Evolutionary conservation across 495 filamentous ascomycete species (phyloP), one percentile per base, ranked within the genome.

Genomic region (Penicillium coffeae): DNA sequence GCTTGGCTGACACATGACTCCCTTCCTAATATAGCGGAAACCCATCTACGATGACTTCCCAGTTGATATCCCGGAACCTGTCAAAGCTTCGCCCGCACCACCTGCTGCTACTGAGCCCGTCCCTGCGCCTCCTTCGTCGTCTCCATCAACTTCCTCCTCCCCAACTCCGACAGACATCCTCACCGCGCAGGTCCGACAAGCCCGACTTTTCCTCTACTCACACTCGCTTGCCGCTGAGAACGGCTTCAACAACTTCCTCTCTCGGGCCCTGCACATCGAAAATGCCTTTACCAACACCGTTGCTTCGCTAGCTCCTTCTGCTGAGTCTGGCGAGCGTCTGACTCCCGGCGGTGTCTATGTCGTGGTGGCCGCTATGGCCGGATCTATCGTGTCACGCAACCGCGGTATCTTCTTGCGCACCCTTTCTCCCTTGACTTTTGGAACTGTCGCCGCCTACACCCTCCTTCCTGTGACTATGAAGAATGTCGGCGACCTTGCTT

Each of bases 101-200:
- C 47, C 52, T 22, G 50, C 50, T 50, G 55, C 51, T 42, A 62
- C 62, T 41, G 59, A 48, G 55, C 62, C 51, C 12, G 39, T 43
- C 18, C 14, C 32, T 33, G 34, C 30, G 35, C 27, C 46, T 45
- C 59, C 58, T 44, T 61, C 48, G 5, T 45, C 57, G 39, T 54
- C 49, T 50, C 48, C 62, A 38, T 47, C 58, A 21, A 36, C 65
- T 30, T 59, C 72, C 14, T 71, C 74, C 50, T 73, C 75, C 43
- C 87, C 88, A 13, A 90, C 92, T 10, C 92, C 89, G 13, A 96
- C 93, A 42, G 92, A 95, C 65, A 86, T 91, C 47, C 80, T 98
- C 33, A 89, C 92, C 38, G 75, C 72, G n/a, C 82, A 96, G 64
- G 83, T 98, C 65, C 78, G 85, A 48, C 77, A 75, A 54, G 86